These are phyloP conservation scores for Aspergillus glaucus DNA, from an alignment of 2,329 filamentous ascomycete species.

Conservation along the genomic window DNA sequence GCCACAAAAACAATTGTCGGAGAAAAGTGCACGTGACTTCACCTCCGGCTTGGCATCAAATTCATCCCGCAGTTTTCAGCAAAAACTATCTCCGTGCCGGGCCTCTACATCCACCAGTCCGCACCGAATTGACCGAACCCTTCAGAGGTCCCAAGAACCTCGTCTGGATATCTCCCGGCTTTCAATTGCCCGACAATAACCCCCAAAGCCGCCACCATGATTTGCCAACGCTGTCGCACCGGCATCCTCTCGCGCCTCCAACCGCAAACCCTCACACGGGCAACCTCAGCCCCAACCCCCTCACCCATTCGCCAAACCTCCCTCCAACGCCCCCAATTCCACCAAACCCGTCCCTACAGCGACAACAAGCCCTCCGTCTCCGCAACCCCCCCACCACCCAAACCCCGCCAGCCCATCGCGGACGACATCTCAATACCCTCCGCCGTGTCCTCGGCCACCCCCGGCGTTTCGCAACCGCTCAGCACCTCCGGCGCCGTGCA, in stretches of 20 bases:
- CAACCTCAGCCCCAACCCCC: conserved; percentile 10
- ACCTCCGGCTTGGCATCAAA: conserved; percentile 31
- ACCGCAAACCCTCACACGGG: conserved; percentile 22
- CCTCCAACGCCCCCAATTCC: conserved; percentile 23
- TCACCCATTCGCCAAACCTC: conserved; percentile 24
- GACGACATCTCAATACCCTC: conserved; percentile 29
- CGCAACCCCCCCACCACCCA: conserved; percentile 24
- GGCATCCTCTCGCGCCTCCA: conserved; percentile 34
- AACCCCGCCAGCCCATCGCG: conserved; percentile 26
- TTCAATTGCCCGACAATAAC: neutral
- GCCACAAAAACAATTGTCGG: no score
- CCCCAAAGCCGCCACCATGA: conserved; percentile 22
- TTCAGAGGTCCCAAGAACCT: neutral
- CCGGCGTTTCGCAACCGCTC: conserved; percentile 35
- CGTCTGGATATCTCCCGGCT: no score
- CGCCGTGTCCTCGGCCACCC: conserved; percentile 34
- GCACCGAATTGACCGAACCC: neutral
- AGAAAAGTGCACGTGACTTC: conserved; percentile 19
- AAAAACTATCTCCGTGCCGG: conserved; percentile 4
- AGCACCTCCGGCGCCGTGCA: conserved; percentile 32
- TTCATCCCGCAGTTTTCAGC: conserved; percentile 32
- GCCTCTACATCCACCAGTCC: neutral
- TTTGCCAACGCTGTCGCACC: conserved; percentile 37
- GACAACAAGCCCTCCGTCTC: conserved; percentile 24
- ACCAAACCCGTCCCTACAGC: conserved; percentile 28